Base-by-base conservation (phyloP, 2,329 filamentous ascomycete genomes). In the Aspergillus chevalieri region DNA sequence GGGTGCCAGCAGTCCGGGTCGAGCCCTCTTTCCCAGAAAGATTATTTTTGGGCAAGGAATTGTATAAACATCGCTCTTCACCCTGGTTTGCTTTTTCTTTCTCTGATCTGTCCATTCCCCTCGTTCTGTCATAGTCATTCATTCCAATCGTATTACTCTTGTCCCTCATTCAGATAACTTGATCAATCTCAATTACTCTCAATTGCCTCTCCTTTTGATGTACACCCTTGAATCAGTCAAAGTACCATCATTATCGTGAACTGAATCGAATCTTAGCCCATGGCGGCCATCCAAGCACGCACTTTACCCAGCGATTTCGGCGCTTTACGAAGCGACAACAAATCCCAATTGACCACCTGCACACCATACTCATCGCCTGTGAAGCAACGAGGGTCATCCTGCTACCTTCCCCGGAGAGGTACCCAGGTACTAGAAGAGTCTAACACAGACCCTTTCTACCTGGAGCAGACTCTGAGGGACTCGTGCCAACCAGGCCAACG, bases 361-460 rank as follows among this genome's bases (percentile, higher is more conserved):
- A 49, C 62, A 44, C 63, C 64, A 4, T 55, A 57, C 3, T 56
- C 60, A 2, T 65, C 62, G 3, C 59, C 63, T 2, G 43, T 53
- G 14, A 65, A 66, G 51, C 38, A 41, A 19, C 59, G 62, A 34
- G 57, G 51, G 17, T 68, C 65, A 6, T 64, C 63, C 10, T 41
- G 26, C 26, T 68, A 65, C 39, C 61, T 63, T 34, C 63, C 65
- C 4, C 49, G 56, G 17, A 55, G 57, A 7, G 59, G 59, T 4
- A 52, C 56, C 0, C 61, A 60, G 45, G 59, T 58, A 5, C 38
- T 61, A 4, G 66, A 68, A 52, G 67, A 71, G 26, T 59, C 67
- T 12, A 66, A 67, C 41, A 57, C 60, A 5, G 68, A 70, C 49
- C 68, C 68, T 4, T 71, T 70, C 54, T 71, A 70, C 45, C 64